phyloP scores from a whole-genome alignment of 108 stramenopile species.

The Ochromonas danica region DNA sequence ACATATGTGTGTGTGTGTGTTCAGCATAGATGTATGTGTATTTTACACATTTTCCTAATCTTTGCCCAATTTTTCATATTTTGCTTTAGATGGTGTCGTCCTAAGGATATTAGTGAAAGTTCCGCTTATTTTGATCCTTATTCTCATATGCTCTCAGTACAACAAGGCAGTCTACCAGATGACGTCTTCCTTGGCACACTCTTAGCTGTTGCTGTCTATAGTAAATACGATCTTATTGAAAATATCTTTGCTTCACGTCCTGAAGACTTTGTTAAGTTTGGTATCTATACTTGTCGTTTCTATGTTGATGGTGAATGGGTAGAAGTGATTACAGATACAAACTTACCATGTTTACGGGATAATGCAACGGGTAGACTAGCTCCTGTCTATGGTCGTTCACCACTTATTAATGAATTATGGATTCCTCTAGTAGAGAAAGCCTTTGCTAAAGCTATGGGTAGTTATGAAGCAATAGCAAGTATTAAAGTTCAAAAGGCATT shows the following conservation, averaged over 20 bases:
- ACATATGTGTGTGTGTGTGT: not conserved
- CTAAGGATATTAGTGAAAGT: constrained; percentile 52
- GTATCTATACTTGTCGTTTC: constrained; percentile 62
- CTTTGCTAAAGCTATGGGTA: constrained; percentile 60
- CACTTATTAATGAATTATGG: constrained; percentile 55
- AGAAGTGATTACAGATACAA: constrained; percentile 59
- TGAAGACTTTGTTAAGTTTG: constrained; percentile 57
- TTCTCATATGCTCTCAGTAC: constrained; percentile 32
- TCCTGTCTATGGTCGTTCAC: constrained; percentile 49
- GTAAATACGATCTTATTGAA: constrained; percentile 46
- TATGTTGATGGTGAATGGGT: constrained; percentile 62
- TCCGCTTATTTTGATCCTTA: constrained; percentile 54
- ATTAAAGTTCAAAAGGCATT: constrained; percentile 51
- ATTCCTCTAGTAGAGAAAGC: constrained; percentile 58
- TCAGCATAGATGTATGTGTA: not conserved
- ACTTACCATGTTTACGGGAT: constrained; percentile 39
- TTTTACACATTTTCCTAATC: no score
- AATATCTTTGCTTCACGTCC: constrained; percentile 56
- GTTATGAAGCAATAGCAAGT: constrained; percentile 56
- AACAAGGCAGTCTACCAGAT: constrained; percentile 47
- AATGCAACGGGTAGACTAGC: not conserved
- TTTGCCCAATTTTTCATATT: not conserved
- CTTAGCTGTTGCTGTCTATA: constrained; percentile 44
- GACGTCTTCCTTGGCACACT: constrained; percentile 55
- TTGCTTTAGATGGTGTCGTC: constrained; percentile 37